These are phyloP conservation scores for Chenopodium quinoa DNA, from an alignment of 148 eudicot genomes.

Conservation along the genomic window DNA sequence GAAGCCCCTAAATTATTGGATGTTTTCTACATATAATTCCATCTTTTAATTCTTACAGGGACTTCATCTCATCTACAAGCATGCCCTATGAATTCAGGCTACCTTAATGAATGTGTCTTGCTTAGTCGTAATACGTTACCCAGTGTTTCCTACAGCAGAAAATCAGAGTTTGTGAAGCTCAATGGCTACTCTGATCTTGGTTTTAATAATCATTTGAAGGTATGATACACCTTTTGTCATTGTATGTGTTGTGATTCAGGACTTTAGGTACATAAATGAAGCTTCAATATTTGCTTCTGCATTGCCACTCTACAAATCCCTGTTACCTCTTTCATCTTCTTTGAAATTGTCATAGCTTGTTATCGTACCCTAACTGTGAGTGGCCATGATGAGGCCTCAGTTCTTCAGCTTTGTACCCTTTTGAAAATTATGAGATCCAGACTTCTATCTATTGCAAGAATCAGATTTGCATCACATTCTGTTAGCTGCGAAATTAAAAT, in stretches of 20 bases:
- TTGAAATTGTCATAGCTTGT: not conserved
- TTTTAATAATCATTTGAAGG: conserved; percentile 55
- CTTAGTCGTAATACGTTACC: conserved; percentile 8
- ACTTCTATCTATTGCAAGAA: not conserved
- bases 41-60: conserved; percentile 16
- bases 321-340: not conserved
- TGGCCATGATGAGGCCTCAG: not conserved
- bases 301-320: not conserved
- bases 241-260: not conserved
- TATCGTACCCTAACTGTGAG: not conserved
- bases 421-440: not conserved
- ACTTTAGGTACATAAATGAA: not conserved
- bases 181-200: conserved; percentile 28
- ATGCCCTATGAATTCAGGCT: conserved; percentile 20
- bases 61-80: conserved; percentile 21
- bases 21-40: not conserved
- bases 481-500: not conserved
- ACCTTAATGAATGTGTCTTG: conserved; percentile 3
- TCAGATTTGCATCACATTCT: not conserved
- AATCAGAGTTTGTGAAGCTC: conserved; percentile 37
- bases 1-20: not conserved
- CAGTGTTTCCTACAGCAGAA: conserved; percentile 20
- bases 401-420: not conserved
- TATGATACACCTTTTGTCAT: conserved; percentile 13
- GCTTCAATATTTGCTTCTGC: not conserved